These are phyloP conservation scores for Blastocystis sp. DNA, from an alignment of 352 stramenopile genomes.

Conservation along the genomic window DNA sequence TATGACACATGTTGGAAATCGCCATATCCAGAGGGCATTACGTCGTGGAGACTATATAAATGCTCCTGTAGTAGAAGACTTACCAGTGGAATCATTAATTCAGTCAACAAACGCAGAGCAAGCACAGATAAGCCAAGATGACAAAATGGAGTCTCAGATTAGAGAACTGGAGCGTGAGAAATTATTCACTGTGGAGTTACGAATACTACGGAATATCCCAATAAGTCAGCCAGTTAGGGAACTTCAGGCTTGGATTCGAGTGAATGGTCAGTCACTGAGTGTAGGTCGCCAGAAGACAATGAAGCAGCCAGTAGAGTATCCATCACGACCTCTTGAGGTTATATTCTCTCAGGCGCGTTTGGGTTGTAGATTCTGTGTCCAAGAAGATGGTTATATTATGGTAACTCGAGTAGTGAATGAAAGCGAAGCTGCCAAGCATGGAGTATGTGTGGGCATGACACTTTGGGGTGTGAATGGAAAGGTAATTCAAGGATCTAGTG, in stretches of 20 bases:
- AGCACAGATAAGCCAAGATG: neutral
- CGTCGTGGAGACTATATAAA: neutral
- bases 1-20: neutral
- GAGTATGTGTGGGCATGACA: slow-evolving; percentile 23
- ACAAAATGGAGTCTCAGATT: neutral
- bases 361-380: neutral
- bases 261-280: neutral
- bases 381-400: neutral
- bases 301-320: neutral
- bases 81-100: neutral
- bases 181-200: neutral
- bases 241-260: neutral
- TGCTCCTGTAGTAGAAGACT: neutral
- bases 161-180: slow-evolving; percentile 9
- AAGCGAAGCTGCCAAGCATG: slow-evolving; percentile 29
- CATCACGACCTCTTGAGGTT: neutral
- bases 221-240: neutral
- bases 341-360: neutral
- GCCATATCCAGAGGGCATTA: slow-evolving; percentile 16
- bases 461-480: slow-evolving; percentile 44
- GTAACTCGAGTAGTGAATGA: slow-evolving; percentile 16
- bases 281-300: neutral
- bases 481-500: neutral
- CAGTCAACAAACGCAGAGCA: neutral
- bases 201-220: neutral